Conservation (phyloP, 2,329 filamentous ascomycete species). For the Hirsutella minnesotensis region DNA sequence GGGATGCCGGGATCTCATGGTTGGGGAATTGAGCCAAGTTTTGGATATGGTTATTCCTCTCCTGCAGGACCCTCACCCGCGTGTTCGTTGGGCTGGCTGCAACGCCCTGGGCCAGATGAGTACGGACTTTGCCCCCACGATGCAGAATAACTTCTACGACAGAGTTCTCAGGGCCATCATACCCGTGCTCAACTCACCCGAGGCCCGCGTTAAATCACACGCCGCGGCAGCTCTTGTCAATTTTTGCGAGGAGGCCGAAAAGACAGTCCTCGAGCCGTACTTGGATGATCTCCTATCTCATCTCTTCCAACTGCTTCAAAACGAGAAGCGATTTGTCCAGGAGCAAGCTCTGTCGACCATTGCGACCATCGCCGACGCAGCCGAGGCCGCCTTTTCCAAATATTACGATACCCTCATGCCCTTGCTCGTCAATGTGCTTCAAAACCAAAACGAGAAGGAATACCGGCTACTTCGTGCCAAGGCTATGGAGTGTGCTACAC, state of each 20-base stretch:
- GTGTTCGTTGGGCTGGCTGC: constrained; percentile 93
- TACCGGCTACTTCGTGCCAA: constrained; percentile 85
- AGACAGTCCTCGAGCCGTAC: constrained; percentile 81
- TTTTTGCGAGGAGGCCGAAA: constrained; percentile 97
- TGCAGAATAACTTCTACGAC: constrained; percentile 93
- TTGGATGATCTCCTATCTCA: constrained; percentile 77
- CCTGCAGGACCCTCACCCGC: constrained; percentile 77
- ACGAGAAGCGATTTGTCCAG: constrained; percentile 90
- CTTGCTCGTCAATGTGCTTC: constrained; percentile 77
- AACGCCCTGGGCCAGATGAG: constrained; percentile 99
- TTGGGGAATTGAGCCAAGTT: constrained; percentile 86
- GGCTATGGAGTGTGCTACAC: constrained; percentile 96
- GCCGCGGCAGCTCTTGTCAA: constrained; percentile 96
- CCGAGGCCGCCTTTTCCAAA: constrained; percentile 85
- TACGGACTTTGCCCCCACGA: constrained; percentile 93
- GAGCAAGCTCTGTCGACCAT: constrained; percentile 97
- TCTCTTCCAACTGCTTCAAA: constrained; percentile 78
- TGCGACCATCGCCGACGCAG: constrained; percentile 96
- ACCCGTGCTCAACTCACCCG: constrained; percentile 77
- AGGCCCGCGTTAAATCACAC: constrained; percentile 91
- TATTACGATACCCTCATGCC: constrained; percentile 98
- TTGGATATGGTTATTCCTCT: constrained; percentile 90
- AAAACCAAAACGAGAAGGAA: constrained; percentile 86
- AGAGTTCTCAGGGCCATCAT: constrained; percentile 83
- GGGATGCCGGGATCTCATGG: constrained; percentile 90